A percentile compares a stretch with the other conserved stretches of the same genome.
These are phyloP conservation scores for Aspergillus kassunensis DNA, from an alignment of 495 filamentous ascomycete species.

Conservation along the genomic window DNA sequence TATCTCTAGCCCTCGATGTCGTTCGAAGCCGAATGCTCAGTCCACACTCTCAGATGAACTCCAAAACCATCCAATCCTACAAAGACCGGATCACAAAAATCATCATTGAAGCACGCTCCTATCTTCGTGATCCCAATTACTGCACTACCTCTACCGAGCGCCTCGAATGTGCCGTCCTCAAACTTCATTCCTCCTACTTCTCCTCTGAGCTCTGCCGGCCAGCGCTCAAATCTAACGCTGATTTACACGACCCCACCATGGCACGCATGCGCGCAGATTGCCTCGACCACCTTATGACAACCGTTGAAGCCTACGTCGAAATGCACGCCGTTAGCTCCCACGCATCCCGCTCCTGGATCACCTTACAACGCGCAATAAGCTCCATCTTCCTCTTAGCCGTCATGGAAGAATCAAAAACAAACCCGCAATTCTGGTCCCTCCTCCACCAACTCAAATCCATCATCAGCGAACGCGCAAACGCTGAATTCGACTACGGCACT, in stretches of 20 bases:
- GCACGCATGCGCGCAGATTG: constrained; percentile 44
- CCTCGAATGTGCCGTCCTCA: constrained; percentile 52
- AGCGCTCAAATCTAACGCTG: constrained; percentile 42
- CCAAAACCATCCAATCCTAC: constrained; percentile 46
- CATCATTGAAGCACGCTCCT: constrained; percentile 48
- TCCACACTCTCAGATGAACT: constrained; percentile 39
- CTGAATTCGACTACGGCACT: constrained; percentile 29
- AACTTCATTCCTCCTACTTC: constrained; percentile 56
- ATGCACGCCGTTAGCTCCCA: constrained; percentile 43
- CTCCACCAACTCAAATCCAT: constrained; percentile 40
- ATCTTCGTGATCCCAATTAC: constrained; percentile 46
- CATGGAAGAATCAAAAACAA: constrained; percentile 40
- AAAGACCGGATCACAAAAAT: constrained; percentile 49
- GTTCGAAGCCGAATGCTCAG: constrained; percentile 52
- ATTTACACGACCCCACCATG: constrained; percentile 32
- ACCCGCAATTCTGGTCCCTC: constrained; percentile 36
- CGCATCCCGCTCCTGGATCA: constrained; percentile 45
- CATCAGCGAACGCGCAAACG: constrained; percentile 40
- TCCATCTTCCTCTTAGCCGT: constrained; percentile 46
- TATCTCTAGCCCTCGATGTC: constrained; percentile 51
- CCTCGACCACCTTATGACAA: constrained; percentile 37
- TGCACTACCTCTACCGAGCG: constrained; percentile 48
- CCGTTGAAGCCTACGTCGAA: constrained; percentile 46
- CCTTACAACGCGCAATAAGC: constrained; percentile 45
- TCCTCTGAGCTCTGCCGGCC: constrained; percentile 58